A percentile compares a stretch with the other conserved stretches of the same genome.
Conservation (phyloP, 768 basidiomycete genomes). For the Rhodotorula diobovata region DNA sequence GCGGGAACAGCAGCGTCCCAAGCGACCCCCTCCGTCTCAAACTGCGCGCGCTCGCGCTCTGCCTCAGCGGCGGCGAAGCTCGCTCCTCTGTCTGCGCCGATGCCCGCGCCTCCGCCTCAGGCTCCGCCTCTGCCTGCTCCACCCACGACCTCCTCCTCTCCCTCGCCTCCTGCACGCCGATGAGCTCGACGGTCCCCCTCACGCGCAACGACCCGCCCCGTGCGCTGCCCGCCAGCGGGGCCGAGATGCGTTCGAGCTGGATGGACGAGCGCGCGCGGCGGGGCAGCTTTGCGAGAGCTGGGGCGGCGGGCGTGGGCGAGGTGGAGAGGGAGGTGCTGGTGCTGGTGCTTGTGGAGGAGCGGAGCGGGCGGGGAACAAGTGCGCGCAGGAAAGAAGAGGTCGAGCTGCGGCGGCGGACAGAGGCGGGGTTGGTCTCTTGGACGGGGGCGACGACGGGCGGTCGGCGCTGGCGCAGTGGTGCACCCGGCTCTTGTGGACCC, state of each 20-base stretch:
- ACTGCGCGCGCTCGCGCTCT: not conserved
- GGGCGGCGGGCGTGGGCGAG: slow-evolving; percentile 7
- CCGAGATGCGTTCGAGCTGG: slow-evolving; percentile 17
- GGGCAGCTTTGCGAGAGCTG: not conserved
- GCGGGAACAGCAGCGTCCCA: not conserved
- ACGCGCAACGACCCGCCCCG: not conserved
- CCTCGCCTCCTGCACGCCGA: not conserved
- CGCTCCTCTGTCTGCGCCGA: not conserved
- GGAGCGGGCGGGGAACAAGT: not conserved
- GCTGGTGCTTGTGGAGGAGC: not conserved
- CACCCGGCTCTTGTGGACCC: not conserved
- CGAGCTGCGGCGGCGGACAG: slow-evolving; percentile 3
- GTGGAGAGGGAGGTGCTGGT: not conserved
- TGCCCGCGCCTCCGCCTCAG: not conserved
- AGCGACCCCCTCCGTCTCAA: not conserved
- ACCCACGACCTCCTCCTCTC: not conserved
- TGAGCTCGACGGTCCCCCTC: not conserved
- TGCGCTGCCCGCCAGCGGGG: slow-evolving; percentile 4
- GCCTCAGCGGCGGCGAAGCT: not conserved
- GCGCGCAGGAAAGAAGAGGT: not conserved
- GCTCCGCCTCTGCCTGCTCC: not conserved
- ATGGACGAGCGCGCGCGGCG: slow-evolving; percentile 2
- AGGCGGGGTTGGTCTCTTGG: not conserved
- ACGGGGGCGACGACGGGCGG: too few species aligned
- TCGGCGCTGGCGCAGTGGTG: too few species aligned